Conservation (phyloP, 2,329 filamentous ascomycete genomes). For the Dactylellina drechsleri region DNA sequence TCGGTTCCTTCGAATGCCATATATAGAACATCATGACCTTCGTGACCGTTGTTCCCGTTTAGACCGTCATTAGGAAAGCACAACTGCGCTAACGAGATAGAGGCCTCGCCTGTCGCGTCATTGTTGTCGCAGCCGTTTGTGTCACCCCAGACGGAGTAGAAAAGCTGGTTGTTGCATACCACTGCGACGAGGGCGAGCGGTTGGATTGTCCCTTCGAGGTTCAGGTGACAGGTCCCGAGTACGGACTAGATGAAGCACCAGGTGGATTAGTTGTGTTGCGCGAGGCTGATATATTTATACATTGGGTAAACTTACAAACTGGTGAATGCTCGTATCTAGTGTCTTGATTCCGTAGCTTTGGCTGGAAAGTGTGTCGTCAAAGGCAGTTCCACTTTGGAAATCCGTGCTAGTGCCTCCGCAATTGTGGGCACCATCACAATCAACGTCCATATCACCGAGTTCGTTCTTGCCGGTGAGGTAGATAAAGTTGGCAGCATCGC, state of each 20-base stretch:
- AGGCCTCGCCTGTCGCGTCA: conserved; percentile 68
- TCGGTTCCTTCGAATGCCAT: conserved; percentile 70
- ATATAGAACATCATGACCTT: conserved; percentile 70
- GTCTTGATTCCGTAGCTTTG: conserved; percentile 62
- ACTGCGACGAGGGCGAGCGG: conserved; percentile 69
- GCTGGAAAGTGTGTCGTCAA: conserved; percentile 60
- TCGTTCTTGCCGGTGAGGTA: conserved; percentile 64
- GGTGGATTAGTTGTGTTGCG: not conserved
- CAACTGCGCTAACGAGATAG: conserved; percentile 69
- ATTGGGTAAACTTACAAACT: conserved; percentile 62
- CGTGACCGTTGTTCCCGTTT: conserved; percentile 69
- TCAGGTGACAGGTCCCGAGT: conserved; percentile 44
- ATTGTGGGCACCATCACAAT: conserved; percentile 68
- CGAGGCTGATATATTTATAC: too few species aligned
- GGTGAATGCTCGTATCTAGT: conserved; percentile 66
- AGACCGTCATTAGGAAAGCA: conserved; percentile 68
- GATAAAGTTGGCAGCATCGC: conserved; percentile 64
- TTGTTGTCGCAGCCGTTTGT: conserved; percentile 66
- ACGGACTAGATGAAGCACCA: conserved; percentile 15
- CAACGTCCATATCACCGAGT: conserved; percentile 69
- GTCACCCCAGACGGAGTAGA: conserved; percentile 72
- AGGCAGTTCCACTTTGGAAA: conserved; percentile 66
- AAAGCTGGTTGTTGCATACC: conserved; percentile 66
- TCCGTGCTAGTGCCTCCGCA: conserved; percentile 65
- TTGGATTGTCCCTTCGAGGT: conserved; percentile 63